Evolutionary conservation across 495 filamentous ascomycete species (phyloP), one percentile per base, ranked within the genome.

Genomic region (Aspergillus biplanus): DNA sequence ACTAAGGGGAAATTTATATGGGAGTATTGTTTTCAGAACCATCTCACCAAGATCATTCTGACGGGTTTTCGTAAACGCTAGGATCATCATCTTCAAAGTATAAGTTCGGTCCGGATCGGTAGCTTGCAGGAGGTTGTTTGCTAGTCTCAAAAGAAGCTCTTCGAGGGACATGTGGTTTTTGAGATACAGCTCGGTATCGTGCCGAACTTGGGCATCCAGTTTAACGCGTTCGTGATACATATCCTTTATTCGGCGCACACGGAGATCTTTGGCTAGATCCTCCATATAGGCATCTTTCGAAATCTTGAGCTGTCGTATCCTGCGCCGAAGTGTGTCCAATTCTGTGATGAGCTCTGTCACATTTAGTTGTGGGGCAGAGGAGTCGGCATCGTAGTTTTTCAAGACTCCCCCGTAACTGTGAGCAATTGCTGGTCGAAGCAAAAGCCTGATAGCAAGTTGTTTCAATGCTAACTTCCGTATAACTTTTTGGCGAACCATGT

Each of bases 21-120:
- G 79, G 16, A 82, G 46, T 18, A 82, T 58, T 55, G 75, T 73
- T 52, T 73, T 73, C 31, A 82, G 50, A 37, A 78, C 63, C 63
- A 80, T 34, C 8, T 80, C 75, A 1, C 69, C 71, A 31, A 82
- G 59, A 58, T 82, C 79, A 56, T 79, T 80, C 56, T 80, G 77
- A 21, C 72, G 74, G 21, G 72, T 70, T 54, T 71, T 72, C 46
- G 66, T 72, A 60, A 82, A 82, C n/a, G 74, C 71, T 12, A 71
- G 52, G 15, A 82, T 71, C 56, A 82, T 75, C 32, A 62, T 52
- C 48, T 68, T 67, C 56, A 79, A 73, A 13, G 69, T 64, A 4
- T 61, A 56, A 2, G 75, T 68, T 16, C 77, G 73, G 61, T 82
- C 78, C 3, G 79, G 78, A 12, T 80, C 73, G 9, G 59, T 64